These are phyloP conservation scores for Tolypocladium cylindrosporum DNA, from an alignment of 2,329 filamentous ascomycete genomes.

Conservation along the genomic window DNA sequence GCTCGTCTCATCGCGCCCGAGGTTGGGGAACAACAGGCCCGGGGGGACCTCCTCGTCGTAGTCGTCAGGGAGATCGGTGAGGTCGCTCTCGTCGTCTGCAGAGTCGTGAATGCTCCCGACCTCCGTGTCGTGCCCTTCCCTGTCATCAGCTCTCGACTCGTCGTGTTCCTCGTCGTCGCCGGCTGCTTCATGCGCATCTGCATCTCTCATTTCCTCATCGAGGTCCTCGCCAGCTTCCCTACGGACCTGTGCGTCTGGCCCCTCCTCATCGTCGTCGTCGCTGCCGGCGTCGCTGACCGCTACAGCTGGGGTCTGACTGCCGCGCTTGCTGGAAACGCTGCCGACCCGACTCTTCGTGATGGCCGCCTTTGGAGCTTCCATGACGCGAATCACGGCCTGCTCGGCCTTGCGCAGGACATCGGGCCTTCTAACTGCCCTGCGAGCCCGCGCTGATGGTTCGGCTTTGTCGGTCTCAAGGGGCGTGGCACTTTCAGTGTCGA, in stretches of 20 bases:
- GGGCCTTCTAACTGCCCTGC: conserved; percentile 37
- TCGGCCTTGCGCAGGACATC: conserved; percentile 55
- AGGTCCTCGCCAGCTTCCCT: conserved; percentile 22
- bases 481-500: conserved; percentile 25
- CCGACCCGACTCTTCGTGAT: conserved; percentile 36
- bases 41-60: conserved; percentile 48
- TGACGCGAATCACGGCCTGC: conserved; percentile 40
- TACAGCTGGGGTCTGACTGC: conserved; percentile 27
- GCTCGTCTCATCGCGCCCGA: conserved; percentile 19
- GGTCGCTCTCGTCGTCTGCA: conserved; percentile 59
- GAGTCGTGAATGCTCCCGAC: conserved; percentile 52
- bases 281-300: conserved; percentile 25
- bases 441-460: conserved; percentile 27
- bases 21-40: conserved; percentile 41
- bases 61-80: conserved; percentile 52
- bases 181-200: conserved; percentile 17
- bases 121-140: conserved; percentile 14
- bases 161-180: conserved; percentile 17
- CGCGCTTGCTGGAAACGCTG: conserved; percentile 42
- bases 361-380: conserved; percentile 37
- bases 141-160: conserved; percentile 17
- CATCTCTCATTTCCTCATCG: conserved; percentile 35
- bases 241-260: conserved; percentile 27
- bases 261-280: conserved; percentile 29
- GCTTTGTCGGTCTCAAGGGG: conserved; percentile 29